Evolutionary conservation across 257 asterid genomes (phyloP).

Genomic region (Ilex asprella): DNA sequence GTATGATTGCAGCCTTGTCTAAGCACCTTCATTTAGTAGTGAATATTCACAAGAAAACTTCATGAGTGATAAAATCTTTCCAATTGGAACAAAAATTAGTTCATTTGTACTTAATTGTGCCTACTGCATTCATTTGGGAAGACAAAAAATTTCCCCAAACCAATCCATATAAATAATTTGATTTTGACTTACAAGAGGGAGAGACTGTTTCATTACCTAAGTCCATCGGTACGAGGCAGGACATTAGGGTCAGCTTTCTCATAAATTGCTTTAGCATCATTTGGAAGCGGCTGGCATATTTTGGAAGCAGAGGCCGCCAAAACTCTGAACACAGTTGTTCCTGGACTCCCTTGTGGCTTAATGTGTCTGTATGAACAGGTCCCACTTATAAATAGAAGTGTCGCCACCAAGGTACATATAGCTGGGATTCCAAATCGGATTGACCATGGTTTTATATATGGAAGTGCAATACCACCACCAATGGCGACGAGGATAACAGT

Average conservation of each 20-base stretch:
- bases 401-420: constrained; percentile 30
- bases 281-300: constrained; percentile 16
- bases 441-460: constrained; percentile 48
- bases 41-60: background rate
- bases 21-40: constrained; percentile 29
- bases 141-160: background rate
- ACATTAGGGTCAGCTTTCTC: background rate
- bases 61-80: constrained; percentile 17
- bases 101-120: too few relatives aligned
- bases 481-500: constrained; percentile 13
- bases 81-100: constrained; percentile 22
- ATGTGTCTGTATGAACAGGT: constrained; percentile 7
- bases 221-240: constrained; percentile 21
- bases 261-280: constrained; percentile 6
- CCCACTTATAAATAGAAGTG: constrained; percentile 28
- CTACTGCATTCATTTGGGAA: too few relatives aligned
- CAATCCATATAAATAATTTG: too few relatives aligned
- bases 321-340: constrained; percentile 35
- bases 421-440: constrained; percentile 49
- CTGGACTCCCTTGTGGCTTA: constrained; percentile 28
- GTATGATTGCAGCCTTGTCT: constrained; percentile 57
- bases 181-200: background rate
- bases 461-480: constrained; percentile 37
- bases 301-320: constrained; percentile 36
- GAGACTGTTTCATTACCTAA: constrained; percentile 15